Percentiles rank a stretch among this genome's conserved stretches.
These are phyloP conservation scores for Pseudonectria buxi DNA, from an alignment of 2,329 filamentous ascomycete genomes.

Conservation along the genomic window DNA sequence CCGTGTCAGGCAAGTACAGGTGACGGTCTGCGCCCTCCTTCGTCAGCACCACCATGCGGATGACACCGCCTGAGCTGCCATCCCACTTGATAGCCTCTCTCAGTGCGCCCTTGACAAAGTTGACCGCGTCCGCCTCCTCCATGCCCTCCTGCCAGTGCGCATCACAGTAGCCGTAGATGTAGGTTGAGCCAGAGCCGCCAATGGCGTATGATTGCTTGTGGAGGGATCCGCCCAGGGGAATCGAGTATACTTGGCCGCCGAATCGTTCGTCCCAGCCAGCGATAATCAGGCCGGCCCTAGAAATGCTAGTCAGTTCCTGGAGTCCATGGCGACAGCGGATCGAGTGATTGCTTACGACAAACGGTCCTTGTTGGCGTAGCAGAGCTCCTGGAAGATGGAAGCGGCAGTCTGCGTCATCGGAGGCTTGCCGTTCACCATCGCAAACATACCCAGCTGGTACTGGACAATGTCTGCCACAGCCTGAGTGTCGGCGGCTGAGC, in stretches of 20 bases:
- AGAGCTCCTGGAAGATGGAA: conserved; percentile 94
- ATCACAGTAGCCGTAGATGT: conserved; percentile 99
- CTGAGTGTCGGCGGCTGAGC: conserved; percentile 95
- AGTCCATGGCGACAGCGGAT: not conserved
- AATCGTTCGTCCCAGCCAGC: conserved; percentile 95
- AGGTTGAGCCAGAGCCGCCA: conserved; percentile 92
- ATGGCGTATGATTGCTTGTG: conserved; percentile 97
- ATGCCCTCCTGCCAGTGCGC: conserved; percentile 93
- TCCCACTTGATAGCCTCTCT: conserved; percentile 99
- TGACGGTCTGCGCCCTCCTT: conserved; percentile 84
- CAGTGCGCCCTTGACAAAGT: conserved; percentile 87
- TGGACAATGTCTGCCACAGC: conserved; percentile 97
- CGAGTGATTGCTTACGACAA: conserved; percentile 57
- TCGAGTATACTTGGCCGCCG: conserved; percentile 95
- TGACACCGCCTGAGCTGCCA: conserved; percentile 95
- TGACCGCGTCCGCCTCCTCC: conserved; percentile 83
- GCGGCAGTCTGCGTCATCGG: conserved; percentile 94
- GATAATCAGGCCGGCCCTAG: conserved; percentile 91
- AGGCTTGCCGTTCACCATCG: conserved; percentile 79
- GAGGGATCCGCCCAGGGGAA: conserved; percentile 89
- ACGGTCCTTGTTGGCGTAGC: conserved; percentile 94
- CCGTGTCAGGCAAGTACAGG: conserved; percentile 88
- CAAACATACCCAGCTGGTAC: conserved; percentile 90
- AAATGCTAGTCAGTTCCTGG: conserved; percentile 8
- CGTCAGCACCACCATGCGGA: conserved; percentile 94